These are phyloP conservation scores for Tarenaya hassleriana DNA, from an alignment of 345 rosid genomes.

Conservation along the genomic window DNA sequence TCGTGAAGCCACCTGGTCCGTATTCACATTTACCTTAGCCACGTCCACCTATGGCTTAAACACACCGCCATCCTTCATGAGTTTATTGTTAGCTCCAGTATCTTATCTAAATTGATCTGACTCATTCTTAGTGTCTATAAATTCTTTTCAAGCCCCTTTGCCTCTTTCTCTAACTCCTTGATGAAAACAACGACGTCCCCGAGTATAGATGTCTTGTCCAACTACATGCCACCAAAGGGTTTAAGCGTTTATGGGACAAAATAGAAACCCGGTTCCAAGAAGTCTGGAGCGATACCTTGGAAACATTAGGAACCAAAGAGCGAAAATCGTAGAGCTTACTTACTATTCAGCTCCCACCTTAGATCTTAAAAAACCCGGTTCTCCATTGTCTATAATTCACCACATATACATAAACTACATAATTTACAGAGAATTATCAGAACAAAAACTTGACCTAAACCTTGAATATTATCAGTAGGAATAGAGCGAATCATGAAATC, in stretches of 20 bases:
- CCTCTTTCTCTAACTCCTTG: slow-evolving; percentile 69
- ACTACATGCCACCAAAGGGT: slow-evolving; percentile 34
- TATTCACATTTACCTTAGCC: slow-evolving; percentile 78
- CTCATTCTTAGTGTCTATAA: slow-evolving; percentile 62
- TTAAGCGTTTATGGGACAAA: neutral
- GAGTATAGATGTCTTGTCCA: slow-evolving; percentile 84
- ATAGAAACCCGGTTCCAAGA: neutral
- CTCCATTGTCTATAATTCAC: slow-evolving; percentile 45
- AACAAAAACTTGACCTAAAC: too few relatives aligned
- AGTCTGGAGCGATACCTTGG: slow-evolving; percentile 40
- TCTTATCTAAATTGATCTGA: slow-evolving; percentile 35
- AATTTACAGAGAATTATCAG: too few relatives aligned
- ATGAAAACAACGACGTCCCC: slow-evolving; percentile 86
- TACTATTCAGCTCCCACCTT: slow-evolving; percentile 77
- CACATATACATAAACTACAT: too few relatives aligned
- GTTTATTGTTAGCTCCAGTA: slow-evolving; percentile 25
- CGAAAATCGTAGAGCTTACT: slow-evolving; percentile 76
- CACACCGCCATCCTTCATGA: slow-evolving; percentile 21
- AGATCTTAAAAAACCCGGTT: too few relatives aligned
- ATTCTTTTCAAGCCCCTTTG: slow-evolving; percentile 70
- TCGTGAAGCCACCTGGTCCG: slow-evolving; percentile 72
- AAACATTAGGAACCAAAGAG: slow-evolving; percentile 72
- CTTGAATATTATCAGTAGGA: too few relatives aligned
- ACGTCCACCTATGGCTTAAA: slow-evolving; percentile 84
- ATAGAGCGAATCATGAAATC: too few relatives aligned